Evolutionary conservation across 2,329 filamentous ascomycete species (phyloP).

Genomic region (Botryotinia globosa): DNA sequence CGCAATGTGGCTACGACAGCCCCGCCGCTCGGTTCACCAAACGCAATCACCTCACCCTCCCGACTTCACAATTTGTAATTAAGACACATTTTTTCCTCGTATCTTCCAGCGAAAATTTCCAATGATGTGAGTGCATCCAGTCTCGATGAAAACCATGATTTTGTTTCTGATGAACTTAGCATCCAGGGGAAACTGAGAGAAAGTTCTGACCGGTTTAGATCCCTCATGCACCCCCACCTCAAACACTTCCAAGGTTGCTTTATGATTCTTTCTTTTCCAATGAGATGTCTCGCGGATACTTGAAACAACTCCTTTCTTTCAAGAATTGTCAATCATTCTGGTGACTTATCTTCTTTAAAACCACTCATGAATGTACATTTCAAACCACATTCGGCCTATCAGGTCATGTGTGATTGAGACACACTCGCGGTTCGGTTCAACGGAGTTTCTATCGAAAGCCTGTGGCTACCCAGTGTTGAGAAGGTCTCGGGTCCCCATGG

Average conservation of each 20-base stretch:
- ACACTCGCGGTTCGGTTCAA: background rate
- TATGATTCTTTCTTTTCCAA: background rate
- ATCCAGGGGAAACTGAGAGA: background rate
- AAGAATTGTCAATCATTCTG: background rate
- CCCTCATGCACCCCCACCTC: no score
- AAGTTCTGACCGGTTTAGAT: conserved; percentile 1
- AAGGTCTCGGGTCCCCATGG: conserved; percentile 1
- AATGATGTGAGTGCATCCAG: background rate
- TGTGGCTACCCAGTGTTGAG: background rate
- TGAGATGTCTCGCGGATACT: conserved; percentile 8
- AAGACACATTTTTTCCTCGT: background rate
- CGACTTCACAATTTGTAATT: background rate
- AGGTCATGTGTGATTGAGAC: background rate
- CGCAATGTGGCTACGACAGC: background rate
- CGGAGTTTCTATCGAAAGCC: background rate
- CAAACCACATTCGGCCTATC: background rate
- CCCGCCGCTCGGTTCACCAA: conserved; percentile 3
- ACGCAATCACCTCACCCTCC: background rate
- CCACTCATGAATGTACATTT: background rate
- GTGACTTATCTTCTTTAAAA: background rate
- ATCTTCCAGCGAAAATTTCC: background rate
- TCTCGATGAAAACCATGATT: no score
- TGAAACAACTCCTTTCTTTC: background rate
- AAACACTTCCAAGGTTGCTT: background rate
- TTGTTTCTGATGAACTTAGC: background rate